Conservation (phyloP, 371 early-diverging fungal genomes). For the Mortierella sp. region DNA sequence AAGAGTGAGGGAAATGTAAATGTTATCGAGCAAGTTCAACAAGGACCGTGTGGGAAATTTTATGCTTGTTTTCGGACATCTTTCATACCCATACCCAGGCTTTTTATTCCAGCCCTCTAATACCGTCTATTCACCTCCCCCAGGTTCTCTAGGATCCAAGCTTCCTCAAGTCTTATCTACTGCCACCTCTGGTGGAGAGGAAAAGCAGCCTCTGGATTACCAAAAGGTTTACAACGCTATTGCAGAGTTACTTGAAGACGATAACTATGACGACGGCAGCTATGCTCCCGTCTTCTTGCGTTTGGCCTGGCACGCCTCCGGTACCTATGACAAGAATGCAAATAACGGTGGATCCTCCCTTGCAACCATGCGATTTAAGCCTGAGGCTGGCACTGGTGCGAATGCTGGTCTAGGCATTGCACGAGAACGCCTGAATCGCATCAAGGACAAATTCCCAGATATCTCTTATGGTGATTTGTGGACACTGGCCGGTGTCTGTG, state of each 20-base stretch:
- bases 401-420: slow-evolving; percentile 88
- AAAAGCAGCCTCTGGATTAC: slow-evolving; percentile 61
- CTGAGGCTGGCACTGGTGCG: slow-evolving; percentile 82
- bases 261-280: slow-evolving; percentile 91
- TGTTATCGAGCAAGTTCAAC: too few relatives aligned
- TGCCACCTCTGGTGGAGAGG: neutral
- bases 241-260: slow-evolving; percentile 78
- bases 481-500: slow-evolving; percentile 87
- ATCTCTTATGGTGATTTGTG: slow-evolving; percentile 92
- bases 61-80: too few relatives aligned
- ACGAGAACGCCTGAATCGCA: slow-evolving; percentile 78
- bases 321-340: slow-evolving; percentile 85
- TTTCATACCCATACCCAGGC: too few relatives aligned
- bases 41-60: too few relatives aligned
- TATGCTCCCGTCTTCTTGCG: slow-evolving; percentile 91
- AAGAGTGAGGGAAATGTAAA: too few relatives aligned
- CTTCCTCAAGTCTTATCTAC: too few relatives aligned
- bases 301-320: slow-evolving; percentile 94
- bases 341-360: slow-evolving; percentile 91
- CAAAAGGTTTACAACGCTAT: slow-evolving; percentile 80
- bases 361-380: slow-evolving; percentile 86
- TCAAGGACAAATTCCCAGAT: slow-evolving; percentile 84
- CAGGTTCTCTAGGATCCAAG: too few relatives aligned
- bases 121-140: too few relatives aligned
- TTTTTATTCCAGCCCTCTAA: too few relatives aligned